A percentile compares a stretch with the other conserved stretches of the same genome.
Evolutionary conservation across 2,329 filamentous ascomycete species (phyloP).

Genomic region (Phialemonium atrogriseum): DNA sequence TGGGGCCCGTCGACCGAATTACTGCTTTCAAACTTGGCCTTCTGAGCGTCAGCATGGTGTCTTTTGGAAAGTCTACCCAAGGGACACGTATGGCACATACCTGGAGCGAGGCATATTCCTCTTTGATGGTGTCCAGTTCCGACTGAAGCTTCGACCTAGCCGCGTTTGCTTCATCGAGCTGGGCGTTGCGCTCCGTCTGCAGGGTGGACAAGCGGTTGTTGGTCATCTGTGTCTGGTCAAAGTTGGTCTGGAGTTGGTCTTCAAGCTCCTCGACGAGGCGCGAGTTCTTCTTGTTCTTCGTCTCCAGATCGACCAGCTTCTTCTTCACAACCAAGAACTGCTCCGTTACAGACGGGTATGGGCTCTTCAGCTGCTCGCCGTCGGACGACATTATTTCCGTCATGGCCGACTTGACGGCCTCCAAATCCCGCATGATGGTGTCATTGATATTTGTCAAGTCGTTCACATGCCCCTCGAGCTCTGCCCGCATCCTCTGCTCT

Average conservation of each 20-base stretch:
- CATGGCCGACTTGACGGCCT: slow-evolving; percentile 48
- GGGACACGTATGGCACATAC: too few relatives aligned
- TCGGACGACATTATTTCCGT: slow-evolving; percentile 45
- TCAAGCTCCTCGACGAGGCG: slow-evolving; percentile 91
- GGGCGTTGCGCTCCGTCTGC: slow-evolving; percentile 63
- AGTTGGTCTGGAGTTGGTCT: slow-evolving; percentile 91
- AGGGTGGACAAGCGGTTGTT: slow-evolving; percentile 81
- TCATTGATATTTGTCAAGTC: slow-evolving; percentile 52
- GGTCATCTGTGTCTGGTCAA: slow-evolving; percentile 80
- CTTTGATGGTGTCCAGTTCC: slow-evolving; percentile 59
- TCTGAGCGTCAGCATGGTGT: slow-evolving; percentile 2
- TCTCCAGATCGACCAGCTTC: slow-evolving; percentile 54
- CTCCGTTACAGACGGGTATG: slow-evolving; percentile 40
- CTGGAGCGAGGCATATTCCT: slow-evolving; percentile 70
- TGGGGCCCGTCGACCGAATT: slow-evolving; percentile 31
- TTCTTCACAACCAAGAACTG: slow-evolving; percentile 56
- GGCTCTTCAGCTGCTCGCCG: slow-evolving; percentile 31
- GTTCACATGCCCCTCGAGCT: slow-evolving; percentile 46
- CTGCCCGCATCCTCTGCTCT: slow-evolving; percentile 50
- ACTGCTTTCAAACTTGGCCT: slow-evolving; percentile 54
- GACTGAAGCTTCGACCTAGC: slow-evolving; percentile 54
- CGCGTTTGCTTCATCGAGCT: slow-evolving; percentile 70
- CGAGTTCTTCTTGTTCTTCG: slow-evolving; percentile 80
- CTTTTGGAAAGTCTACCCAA: not conserved
- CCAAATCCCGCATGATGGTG: slow-evolving; percentile 52